These are phyloP conservation scores for Sonneratia alba DNA, from an alignment of 345 rosid species.

Conservation along the genomic window DNA sequence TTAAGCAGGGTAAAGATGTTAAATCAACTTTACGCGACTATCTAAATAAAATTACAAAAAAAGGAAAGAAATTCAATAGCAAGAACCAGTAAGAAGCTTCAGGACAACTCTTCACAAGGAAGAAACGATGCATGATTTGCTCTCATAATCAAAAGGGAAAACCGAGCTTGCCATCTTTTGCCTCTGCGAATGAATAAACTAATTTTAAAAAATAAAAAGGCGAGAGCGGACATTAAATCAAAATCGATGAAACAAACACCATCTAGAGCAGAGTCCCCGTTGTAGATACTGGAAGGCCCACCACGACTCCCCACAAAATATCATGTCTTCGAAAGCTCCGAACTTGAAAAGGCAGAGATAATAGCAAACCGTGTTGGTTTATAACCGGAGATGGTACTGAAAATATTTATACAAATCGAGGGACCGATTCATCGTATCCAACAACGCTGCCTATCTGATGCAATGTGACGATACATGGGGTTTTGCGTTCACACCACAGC, in stretches of 20 bases:
- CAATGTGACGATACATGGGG: neutral
- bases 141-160: neutral
- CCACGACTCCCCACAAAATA: neutral
- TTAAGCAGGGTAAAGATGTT: neutral
- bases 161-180: neutral
- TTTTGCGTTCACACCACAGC: slow-evolving; percentile 18
- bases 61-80: no score
- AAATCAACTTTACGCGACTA: neutral
- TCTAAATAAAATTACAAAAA: no score
- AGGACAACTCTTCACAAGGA: neutral
- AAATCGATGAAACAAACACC: neutral
- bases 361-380: no score
- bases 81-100: neutral
- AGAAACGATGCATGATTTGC: neutral
- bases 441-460: neutral
- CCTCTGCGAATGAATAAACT: neutral
- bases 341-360: no score
- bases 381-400: neutral
- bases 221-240: neutral
- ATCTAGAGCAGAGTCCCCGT: neutral
- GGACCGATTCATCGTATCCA: neutral
- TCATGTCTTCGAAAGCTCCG: neutral
- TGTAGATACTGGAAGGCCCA: neutral
- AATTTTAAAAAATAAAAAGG: neutral
- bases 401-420: neutral